Evolutionary conservation across 192 early-diverging fungal genomes (phyloP), one percentile per base, ranked within the genome.

Genomic region (Coemansia biformis): DNA sequence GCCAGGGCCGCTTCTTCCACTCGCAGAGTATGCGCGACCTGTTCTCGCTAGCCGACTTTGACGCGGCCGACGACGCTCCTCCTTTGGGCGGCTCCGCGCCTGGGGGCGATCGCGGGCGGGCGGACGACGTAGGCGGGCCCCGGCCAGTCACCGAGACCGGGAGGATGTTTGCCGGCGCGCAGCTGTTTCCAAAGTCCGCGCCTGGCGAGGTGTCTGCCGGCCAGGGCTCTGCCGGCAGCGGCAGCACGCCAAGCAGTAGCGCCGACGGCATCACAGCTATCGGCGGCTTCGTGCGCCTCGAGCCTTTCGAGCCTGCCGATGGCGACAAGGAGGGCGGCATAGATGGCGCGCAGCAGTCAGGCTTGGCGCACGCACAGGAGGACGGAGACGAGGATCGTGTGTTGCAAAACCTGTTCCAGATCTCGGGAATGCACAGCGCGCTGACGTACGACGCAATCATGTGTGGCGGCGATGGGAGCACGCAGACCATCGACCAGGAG

Each of bases 1-100:
- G 81, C 46, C 90, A 93, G 58, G 74, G 81, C 58, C 80, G 91
- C 21, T 96, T 95, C 59, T 96, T 96, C 58, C 88, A 96, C 56
- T 70, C 82, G 31, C 82, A 89, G 43, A 84, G 86, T 44, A 46
- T 97, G 61, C 75, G 83, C 14, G 91, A 96, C 61, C 50, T 99
- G 44, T 99, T 99, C 51, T 83, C 83, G 5, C 77, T 94, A 12
- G 80, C 66, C 13, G 70, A 63, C 0, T 64, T 73, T 30, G 58
- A 59, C 18, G 49, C 35, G 8, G 43, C 37, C 19, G 43, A 57
- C 4, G 40, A 21, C n/a, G 28, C 18, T 8, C 11, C 39, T 14
- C 14, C 39, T 19, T 13, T 10, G 23, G 48, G 16, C 13, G 28
- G 18, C n/a, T 23, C 26, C 8, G 18, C 24, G 39, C 6, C 24